A percentile compares a stretch with the other conserved stretches of the same genome.
Conservation (phyloP, 169 alveolate genomes). For the Condylostoma magnum region DNA sequence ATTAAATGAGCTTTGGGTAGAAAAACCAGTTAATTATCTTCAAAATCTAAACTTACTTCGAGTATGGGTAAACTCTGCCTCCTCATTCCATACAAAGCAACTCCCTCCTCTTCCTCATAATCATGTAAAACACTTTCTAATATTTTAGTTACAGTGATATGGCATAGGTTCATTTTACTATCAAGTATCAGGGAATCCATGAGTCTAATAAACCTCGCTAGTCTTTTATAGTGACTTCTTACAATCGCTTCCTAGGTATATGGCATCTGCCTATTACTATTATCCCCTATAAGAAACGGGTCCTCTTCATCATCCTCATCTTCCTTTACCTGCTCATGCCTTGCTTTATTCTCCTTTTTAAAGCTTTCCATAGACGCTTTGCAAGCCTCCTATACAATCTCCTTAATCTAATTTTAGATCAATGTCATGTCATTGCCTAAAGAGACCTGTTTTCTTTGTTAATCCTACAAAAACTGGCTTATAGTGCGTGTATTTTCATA, state of each 20-base stretch:
- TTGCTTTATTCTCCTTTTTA: slow-evolving; percentile 54
- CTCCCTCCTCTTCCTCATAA: slow-evolving; percentile 21
- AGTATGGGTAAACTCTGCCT: slow-evolving; percentile 42
- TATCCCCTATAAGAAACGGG: slow-evolving; percentile 72
- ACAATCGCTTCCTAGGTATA: slow-evolving; percentile 92
- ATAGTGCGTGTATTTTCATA: slow-evolving; percentile 41
- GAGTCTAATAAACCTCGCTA: slow-evolving; percentile 83
- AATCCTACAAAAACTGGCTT: slow-evolving; percentile 57
- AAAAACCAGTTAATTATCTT: slow-evolving; percentile 25
- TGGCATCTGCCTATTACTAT: slow-evolving; percentile 74
- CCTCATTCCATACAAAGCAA: slow-evolving; percentile 14
- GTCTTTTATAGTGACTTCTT: slow-evolving; percentile 88
- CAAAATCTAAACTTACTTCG: slow-evolving; percentile 27
- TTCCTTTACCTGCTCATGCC: slow-evolving; percentile 38
- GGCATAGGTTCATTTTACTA: slow-evolving; percentile 69
- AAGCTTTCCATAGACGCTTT: slow-evolving; percentile 48
- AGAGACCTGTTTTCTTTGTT: slow-evolving; percentile 51
- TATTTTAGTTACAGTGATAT: slow-evolving; percentile 50
- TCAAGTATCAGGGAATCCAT: slow-evolving; percentile 84
- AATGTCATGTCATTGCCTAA: slow-evolving; percentile 33
- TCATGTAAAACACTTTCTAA: slow-evolving; percentile 7
- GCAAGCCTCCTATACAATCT: slow-evolving; percentile 42
- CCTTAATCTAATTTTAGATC: slow-evolving; percentile 51
- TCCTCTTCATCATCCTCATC: slow-evolving; percentile 54
- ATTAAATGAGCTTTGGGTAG: slow-evolving; percentile 34